Evolutionary conservation across 306 rosid genomes (phyloP), one percentile per base, ranked within the genome.

Genomic region (Hippophae gyantsensis): DNA sequence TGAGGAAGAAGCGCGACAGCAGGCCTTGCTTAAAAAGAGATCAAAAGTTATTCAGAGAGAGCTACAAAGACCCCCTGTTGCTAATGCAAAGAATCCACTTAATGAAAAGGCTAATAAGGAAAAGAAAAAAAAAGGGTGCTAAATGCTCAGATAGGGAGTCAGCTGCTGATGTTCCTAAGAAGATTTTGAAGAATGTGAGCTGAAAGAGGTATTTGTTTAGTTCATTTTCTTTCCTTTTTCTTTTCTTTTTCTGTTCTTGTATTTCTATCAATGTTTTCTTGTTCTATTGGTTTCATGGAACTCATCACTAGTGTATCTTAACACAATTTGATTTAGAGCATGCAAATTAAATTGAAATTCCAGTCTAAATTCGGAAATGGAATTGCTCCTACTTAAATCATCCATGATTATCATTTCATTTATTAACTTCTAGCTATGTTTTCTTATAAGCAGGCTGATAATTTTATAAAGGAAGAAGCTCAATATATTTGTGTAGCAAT

Each of bases 1-100:
- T 0, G 94, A 81, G 63, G 97, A 90, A 72, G 97, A 90, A 71
- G 94, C 88, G 40, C 79, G 85, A 1, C 90, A 48, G 59, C 95
- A 84, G 54, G 97, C 90, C 52, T 80, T 86, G 67, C 95, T 90
- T 66, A 81, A 86, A 77, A 90, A 90, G 69, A 78, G 97, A 72
- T 90, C 97, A 12, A 90, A 90, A 82, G 97, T 90, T 25, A 86
- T 90, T 65, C 94, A 86, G 58, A 84, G 97, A 76, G 97, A 76
- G 76, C 94, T 90, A 64, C 95, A 94, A 43, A 83, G 97, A 75
- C 97, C 97, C 58, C 97, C 97, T 70, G 60, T 66, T 60, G 88
- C 85, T 69, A 90, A 82, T 75, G 94, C 85, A 13, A 90, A 86
- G 75, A 86, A 90, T 67, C 94, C 90, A 5, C 74, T 90, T 5